Conservation (phyloP, 257 asterid genomes). For the Solanum lycopersicoides region DNA sequence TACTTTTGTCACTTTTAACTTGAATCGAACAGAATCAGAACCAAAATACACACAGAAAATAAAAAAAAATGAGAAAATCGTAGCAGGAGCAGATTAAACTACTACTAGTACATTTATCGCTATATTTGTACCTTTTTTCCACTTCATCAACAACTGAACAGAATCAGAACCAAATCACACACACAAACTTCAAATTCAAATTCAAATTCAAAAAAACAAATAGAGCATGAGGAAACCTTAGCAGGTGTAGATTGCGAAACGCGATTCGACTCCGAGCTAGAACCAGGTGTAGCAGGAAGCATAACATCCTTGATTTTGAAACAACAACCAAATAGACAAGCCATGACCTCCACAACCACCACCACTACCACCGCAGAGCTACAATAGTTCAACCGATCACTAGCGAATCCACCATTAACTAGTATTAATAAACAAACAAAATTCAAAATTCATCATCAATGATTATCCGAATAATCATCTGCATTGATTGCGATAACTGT, state of each 20-base stretch:
- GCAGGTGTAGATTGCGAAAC: neutral
- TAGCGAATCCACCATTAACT: neutral
- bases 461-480: neutral
- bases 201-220: neutral
- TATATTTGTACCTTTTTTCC: neutral
- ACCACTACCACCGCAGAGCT: neutral
- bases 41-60: neutral
- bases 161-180: neutral
- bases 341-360: constrained; percentile 22
- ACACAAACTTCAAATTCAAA: neutral
- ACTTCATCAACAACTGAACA: neutral
- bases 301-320: constrained; percentile 31
- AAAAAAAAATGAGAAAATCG: neutral
- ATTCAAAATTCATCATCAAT: neutral
- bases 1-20: neutral
- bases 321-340: constrained; percentile 66
- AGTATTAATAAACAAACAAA: neutral
- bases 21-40: neutral
- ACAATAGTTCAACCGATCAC: neutral
- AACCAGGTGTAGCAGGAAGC: neutral
- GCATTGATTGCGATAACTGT: neutral
- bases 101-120: neutral
- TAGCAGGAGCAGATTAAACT: neutral
- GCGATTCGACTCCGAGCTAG: neutral
- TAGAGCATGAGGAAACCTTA: neutral